phyloP scores from a whole-genome alignment of 345 rosid genomes.

The Citrus medica region DNA sequence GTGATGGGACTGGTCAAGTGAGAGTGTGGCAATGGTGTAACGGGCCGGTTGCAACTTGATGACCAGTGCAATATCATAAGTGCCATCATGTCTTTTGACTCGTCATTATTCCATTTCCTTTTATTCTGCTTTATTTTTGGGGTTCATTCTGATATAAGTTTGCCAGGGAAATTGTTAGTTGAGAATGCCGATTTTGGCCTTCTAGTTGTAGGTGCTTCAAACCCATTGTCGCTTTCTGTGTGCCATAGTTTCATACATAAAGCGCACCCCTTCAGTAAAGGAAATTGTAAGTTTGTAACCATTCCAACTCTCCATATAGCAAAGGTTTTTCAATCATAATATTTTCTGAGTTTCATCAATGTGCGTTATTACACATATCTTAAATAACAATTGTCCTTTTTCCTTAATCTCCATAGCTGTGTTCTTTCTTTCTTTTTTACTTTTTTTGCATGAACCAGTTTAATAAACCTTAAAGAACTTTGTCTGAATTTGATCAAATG shows the following conservation, averaged over 20 bases:
- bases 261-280: not conserved
- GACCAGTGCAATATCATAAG: slow-evolving; percentile 6
- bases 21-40: slow-evolving; percentile 84
- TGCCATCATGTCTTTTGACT: slow-evolving; percentile 10
- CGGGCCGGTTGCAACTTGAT: slow-evolving; percentile 36
- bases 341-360: not conserved
- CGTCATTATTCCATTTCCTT: not conserved
- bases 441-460: too few relatives aligned
- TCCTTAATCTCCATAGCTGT: not conserved
- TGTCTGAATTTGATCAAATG: too few relatives aligned
- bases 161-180: slow-evolving; percentile 12
- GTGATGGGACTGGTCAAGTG: slow-evolving; percentile 91
- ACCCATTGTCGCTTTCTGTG: not conserved
- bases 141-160: not conserved
- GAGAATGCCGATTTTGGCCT: slow-evolving; percentile 20
- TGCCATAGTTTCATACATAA: not conserved
- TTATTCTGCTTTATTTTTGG: slow-evolving; percentile 4
- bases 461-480: too few relatives aligned
- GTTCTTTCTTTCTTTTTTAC: too few relatives aligned
- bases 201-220: slow-evolving; percentile 6
- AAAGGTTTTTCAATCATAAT: not conserved
- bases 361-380: not conserved
- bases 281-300: not conserved
- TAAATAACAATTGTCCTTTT: not conserved
- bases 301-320: not conserved